phyloP scores from a whole-genome alignment of 305 asterid genomes.

The Striga hermonthica region DNA sequence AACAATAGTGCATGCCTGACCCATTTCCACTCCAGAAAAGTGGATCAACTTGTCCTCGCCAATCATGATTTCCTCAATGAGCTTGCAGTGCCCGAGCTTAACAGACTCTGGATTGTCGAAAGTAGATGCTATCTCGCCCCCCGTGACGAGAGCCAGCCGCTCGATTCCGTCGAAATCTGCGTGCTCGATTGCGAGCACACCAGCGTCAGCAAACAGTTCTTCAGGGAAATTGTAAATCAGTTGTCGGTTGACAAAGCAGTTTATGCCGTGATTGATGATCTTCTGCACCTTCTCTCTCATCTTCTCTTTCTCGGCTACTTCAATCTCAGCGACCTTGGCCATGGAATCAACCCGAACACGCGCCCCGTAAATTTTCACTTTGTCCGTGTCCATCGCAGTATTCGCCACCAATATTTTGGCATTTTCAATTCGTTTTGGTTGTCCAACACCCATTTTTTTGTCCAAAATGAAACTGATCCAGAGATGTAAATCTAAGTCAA shows the following conservation, averaged over 20 bases:
- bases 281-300: conserved; percentile 92
- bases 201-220: conserved; percentile 92
- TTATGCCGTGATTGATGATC: conserved; percentile 86
- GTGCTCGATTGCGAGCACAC: conserved; percentile 89
- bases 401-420: conserved; percentile 92
- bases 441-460: conserved; percentile 94
- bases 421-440: conserved; percentile 86
- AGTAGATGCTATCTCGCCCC: conserved; percentile 94
- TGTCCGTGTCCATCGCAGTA: conserved; percentile 93
- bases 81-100: conserved; percentile 85
- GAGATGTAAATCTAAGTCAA: background rate
- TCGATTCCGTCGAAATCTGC: conserved; percentile 97
- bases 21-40: conserved; percentile 89
- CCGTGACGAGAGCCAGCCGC: conserved; percentile 86
- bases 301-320: conserved; percentile 83
- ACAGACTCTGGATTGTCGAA: conserved; percentile 94
- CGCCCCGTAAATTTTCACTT: conserved; percentile 93
- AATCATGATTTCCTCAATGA: conserved; percentile 93
- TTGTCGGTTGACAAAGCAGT: conserved; percentile 95
- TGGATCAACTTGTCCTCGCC: conserved; percentile 93
- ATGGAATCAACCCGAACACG: conserved; percentile 98
- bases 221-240: conserved; percentile 93
- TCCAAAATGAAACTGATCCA: conserved; percentile 77
- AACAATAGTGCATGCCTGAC: conserved; percentile 93
- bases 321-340: conserved; percentile 98